These are phyloP conservation scores for Rhexocercosporidium sp. DNA, from an alignment of 2,329 filamentous ascomycete species.

Conservation along the genomic window DNA sequence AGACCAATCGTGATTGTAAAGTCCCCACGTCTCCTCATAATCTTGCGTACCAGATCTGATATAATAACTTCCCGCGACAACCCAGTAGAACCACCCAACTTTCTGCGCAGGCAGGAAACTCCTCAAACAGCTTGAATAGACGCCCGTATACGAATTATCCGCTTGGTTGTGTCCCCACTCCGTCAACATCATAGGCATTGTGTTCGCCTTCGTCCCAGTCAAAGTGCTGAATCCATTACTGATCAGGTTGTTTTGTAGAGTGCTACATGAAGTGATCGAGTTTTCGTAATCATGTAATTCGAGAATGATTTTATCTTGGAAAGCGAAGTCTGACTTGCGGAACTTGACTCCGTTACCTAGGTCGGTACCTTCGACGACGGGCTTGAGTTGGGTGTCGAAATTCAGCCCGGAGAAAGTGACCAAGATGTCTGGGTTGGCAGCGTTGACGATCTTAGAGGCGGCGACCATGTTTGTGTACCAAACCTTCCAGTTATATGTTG, in stretches of 20 bases:
- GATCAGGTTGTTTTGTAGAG: conserved; percentile 15
- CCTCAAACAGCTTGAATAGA: conserved; percentile 57
- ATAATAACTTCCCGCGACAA: conserved; percentile 64
- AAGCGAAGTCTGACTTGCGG: conserved; percentile 45
- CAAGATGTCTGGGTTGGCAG: conserved; percentile 49
- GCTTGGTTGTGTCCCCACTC: conserved; percentile 54
- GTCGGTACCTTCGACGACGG: conserved; percentile 27
- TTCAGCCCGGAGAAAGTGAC: conserved; percentile 55
- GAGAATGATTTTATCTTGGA: conserved; percentile 51
- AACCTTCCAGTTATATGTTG: conserved; percentile 49
- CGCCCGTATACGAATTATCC: conserved; percentile 49
- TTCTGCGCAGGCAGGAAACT: conserved; percentile 44
- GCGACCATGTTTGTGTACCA: conserved; percentile 52
- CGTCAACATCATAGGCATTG: conserved; percentile 48
- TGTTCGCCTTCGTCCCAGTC: conserved; percentile 42
- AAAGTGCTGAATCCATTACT: conserved; percentile 22
- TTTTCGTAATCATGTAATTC: conserved; percentile 56
- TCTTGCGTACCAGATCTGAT: conserved; percentile 57
- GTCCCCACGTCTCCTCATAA: conserved; percentile 62
- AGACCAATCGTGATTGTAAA: conserved; percentile 56
- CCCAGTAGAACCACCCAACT: conserved; percentile 65
- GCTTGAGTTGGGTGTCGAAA: conserved; percentile 45
- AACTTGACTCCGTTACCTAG: conserved; percentile 39
- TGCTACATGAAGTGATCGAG: conserved; percentile 42
- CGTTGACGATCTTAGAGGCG: conserved; percentile 48